Conservation (phyloP, 2,329 filamentous ascomycete genomes). For the Aspergillus caelatus region DNA sequence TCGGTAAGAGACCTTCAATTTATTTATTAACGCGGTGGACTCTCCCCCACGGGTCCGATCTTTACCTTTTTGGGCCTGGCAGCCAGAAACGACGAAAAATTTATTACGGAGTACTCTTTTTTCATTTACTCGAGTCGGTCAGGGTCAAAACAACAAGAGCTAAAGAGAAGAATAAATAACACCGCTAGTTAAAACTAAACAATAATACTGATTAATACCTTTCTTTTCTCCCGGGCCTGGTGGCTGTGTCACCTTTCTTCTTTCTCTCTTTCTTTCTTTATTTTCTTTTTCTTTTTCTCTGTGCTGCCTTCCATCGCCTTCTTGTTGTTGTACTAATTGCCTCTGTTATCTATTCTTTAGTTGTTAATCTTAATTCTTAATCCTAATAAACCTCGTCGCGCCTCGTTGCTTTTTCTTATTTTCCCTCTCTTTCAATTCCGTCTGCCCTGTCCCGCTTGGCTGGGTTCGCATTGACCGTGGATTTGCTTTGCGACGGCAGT, state of each 20-base stretch:
- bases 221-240: neutral
- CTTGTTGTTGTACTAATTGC: neutral
- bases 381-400: neutral
- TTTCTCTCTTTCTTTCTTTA: neutral
- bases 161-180: constrained; percentile 7
- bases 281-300: constrained; percentile 2
- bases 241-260: neutral
- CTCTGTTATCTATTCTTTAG: neutral
- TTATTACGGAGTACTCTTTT: neutral
- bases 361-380: constrained; percentile 5
- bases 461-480: constrained; percentile 10
- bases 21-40: constrained; percentile 10
- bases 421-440: constrained; percentile 5
- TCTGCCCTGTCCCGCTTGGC: neutral
- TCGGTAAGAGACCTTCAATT: neutral
- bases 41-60: constrained; percentile 18
- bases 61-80: constrained; percentile 16
- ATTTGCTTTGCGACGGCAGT: constrained; percentile 13
- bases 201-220: neutral
- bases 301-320: neutral
- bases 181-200: neutral
- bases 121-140: constrained; percentile 5
- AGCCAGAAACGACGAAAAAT: constrained; percentile 1
- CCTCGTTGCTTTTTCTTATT: constrained; percentile 1
- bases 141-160: constrained; percentile 2